These are phyloP conservation scores for Ceratocystis huliohia DNA, from an alignment of 2,329 filamentous ascomycete genomes.

Conservation along the genomic window DNA sequence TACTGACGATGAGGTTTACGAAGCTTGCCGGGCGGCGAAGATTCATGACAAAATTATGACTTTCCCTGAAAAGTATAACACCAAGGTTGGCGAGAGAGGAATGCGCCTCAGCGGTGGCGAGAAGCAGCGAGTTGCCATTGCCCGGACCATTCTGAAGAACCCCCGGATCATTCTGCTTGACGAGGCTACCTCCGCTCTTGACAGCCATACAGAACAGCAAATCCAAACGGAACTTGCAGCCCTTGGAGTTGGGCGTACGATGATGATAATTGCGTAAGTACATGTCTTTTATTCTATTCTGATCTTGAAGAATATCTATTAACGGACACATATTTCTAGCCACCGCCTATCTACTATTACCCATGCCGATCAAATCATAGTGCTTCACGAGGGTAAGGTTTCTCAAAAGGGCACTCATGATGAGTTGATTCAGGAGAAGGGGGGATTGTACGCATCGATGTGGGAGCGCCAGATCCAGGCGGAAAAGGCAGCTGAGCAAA, in stretches of 20 bases:
- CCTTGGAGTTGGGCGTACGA: slow-evolving; percentile 72
- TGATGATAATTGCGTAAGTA: slow-evolving; percentile 83
- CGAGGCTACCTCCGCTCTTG: slow-evolving; percentile 81
- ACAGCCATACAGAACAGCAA: slow-evolving; percentile 84
- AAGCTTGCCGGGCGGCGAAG: slow-evolving; percentile 72
- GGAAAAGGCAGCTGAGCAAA: slow-evolving; percentile 54
- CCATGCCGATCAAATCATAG: slow-evolving; percentile 72
- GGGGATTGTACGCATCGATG: slow-evolving; percentile 70
- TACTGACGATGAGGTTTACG: slow-evolving; percentile 68
- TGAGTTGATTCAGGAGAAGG: slow-evolving; percentile 55
- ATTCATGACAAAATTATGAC: slow-evolving; percentile 86
- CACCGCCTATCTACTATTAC: slow-evolving; percentile 79
- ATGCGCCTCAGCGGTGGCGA: slow-evolving; percentile 79
- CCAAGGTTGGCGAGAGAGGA: slow-evolving; percentile 82
- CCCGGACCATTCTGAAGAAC: slow-evolving; percentile 82
- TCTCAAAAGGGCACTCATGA: slow-evolving; percentile 68
- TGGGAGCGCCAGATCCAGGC: slow-evolving; percentile 81
- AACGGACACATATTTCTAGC: slow-evolving; percentile 28
- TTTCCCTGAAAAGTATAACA: slow-evolving; percentile 79
- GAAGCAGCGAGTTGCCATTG: slow-evolving; percentile 87
- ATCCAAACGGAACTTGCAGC: slow-evolving; percentile 77
- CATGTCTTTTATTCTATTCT: background rate
- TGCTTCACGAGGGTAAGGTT: slow-evolving; percentile 63
- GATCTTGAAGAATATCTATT: slow-evolving; percentile 19
- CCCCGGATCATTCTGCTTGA: slow-evolving; percentile 86